These are phyloP conservation scores for Mucor ambiguus DNA, from an alignment of 371 early-diverging fungal genomes.

Conservation along the genomic window DNA sequence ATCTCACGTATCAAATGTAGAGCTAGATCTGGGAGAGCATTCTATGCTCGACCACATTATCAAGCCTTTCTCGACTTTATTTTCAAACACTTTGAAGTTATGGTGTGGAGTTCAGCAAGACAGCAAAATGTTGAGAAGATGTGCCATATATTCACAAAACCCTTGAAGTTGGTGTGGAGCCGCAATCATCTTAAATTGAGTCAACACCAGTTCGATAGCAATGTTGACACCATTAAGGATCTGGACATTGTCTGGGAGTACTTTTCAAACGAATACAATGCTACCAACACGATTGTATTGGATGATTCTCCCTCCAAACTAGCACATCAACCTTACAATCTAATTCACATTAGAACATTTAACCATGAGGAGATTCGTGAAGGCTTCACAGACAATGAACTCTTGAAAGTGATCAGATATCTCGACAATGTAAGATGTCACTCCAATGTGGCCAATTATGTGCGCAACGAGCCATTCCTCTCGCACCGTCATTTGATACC, in stretches of 20 bases:
- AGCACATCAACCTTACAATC: constrained; percentile 62
- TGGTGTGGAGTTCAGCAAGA: constrained; percentile 81
- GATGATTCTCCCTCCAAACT: constrained; percentile 70
- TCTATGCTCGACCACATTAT: constrained; percentile 54
- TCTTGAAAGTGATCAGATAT: constrained; percentile 50
- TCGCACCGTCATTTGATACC: not conserved
- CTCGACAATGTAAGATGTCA: constrained; percentile 40
- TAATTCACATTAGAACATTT: constrained; percentile 41
- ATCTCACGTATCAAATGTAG: constrained; percentile 42
- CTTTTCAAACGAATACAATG: constrained; percentile 43
- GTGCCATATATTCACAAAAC: constrained; percentile 53
- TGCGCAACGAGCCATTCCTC: constrained; percentile 44
- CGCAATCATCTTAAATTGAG: constrained; percentile 59
- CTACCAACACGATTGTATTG: constrained; percentile 66
- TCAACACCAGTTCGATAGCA: constrained; percentile 43
- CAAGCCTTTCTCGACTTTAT: constrained; percentile 60
- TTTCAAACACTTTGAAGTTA: constrained; percentile 63
- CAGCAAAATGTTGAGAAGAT: constrained; percentile 57
- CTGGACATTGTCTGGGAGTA: constrained; percentile 53
- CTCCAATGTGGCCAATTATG: constrained; percentile 50
- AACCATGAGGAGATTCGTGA: constrained; percentile 10
- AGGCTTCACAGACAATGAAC: constrained; percentile 43
- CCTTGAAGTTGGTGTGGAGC: constrained; percentile 58
- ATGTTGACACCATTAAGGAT: constrained; percentile 64
- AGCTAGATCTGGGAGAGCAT: constrained; percentile 1